Evolutionary conservation across 495 filamentous ascomycete genomes (phyloP).

Genomic region (Hypoxylon lienhwacheense): DNA sequence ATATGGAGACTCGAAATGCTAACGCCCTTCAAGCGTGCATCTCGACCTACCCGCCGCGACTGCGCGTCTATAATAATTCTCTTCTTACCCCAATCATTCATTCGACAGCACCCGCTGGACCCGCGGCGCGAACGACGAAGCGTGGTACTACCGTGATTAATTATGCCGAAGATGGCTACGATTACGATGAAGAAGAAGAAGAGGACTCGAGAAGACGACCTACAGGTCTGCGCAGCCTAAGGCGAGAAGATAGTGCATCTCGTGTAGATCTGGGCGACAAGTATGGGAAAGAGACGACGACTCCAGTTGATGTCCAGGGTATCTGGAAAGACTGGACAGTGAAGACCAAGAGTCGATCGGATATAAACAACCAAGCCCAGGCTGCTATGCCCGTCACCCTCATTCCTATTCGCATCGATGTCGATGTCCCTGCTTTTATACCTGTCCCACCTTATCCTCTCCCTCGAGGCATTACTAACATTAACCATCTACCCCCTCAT

Average conservation of each 20-base stretch:
- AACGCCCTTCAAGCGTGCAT: slow-evolving; percentile 77
- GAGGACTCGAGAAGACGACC: slow-evolving; percentile 73
- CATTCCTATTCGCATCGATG: slow-evolving; percentile 94
- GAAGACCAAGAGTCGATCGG: slow-evolving; percentile 65
- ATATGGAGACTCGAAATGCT: slow-evolving; percentile 48
- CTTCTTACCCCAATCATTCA: slow-evolving; percentile 86
- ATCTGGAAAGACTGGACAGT: slow-evolving; percentile 96
- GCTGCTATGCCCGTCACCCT: slow-evolving; percentile 82
- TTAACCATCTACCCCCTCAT: slow-evolving; percentile 42
- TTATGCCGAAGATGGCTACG: slow-evolving; percentile 94
- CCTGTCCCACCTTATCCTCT: slow-evolving; percentile 72
- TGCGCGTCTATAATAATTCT: slow-evolving; percentile 90
- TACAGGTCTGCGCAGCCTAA: slow-evolving; percentile 80
- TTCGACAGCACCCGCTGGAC: slow-evolving; percentile 61
- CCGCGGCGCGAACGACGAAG: slow-evolving; percentile 85
- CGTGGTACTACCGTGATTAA: slow-evolving; percentile 95
- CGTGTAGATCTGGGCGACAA: slow-evolving; percentile 67
- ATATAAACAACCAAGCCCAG: slow-evolving; percentile 79
- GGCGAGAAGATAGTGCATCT: slow-evolving; percentile 69
- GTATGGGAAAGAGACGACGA: slow-evolving; percentile 78
- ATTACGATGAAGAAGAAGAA: slow-evolving; percentile 93
- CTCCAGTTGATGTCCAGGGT: slow-evolving; percentile 82
- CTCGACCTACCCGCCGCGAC: slow-evolving; percentile 86
- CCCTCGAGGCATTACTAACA: slow-evolving; percentile 57
- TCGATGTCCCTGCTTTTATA: slow-evolving; percentile 81